Evolutionary conservation across 2,329 filamentous ascomycete species (phyloP).

Genomic region (Ophiostoma fasciatum): DNA sequence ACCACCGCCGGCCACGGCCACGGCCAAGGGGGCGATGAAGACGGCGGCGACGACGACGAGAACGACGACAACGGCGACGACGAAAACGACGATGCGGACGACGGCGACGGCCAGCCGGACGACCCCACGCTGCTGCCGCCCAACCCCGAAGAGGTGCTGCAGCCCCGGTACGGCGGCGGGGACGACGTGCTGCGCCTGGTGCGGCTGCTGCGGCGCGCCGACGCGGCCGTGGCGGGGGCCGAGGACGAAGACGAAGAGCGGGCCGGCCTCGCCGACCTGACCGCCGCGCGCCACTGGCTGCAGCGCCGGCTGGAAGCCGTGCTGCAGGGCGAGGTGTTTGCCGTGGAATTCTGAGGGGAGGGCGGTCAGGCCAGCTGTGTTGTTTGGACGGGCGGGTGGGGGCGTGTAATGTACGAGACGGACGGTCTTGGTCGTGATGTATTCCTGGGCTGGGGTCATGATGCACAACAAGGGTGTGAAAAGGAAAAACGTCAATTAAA

Average conservation of each 20-base stretch:
- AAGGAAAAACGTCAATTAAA: too few relatives aligned
- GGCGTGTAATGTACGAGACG: too few relatives aligned
- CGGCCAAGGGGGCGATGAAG: not conserved
- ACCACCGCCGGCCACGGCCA: too few relatives aligned
- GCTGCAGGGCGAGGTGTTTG: conserved; percentile 6
- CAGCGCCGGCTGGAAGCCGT: not conserved
- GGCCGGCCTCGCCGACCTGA: too few relatives aligned
- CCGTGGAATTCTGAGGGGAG: not conserved
- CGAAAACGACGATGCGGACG: not conserved
- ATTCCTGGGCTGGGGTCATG: too few relatives aligned
- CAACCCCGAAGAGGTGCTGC: conserved; percentile 2
- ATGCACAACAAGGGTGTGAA: too few relatives aligned
- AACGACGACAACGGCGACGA: not conserved
- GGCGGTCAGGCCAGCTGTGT: too few relatives aligned
- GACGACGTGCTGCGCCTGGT: conserved; percentile 8
- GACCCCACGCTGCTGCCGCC: not conserved
- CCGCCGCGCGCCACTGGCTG: not conserved
- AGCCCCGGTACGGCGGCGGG: conserved; percentile 3
- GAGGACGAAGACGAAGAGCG: not conserved
- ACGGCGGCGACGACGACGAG: not conserved
- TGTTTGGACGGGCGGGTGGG: too few relatives aligned
- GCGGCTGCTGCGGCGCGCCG: not conserved
- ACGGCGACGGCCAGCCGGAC: not conserved
- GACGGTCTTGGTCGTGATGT: too few relatives aligned
- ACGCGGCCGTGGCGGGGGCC: not conserved